A percentile compares a stretch with the other conserved stretches of the same genome.
These are phyloP conservation scores for Cladosporium colombiae DNA, from an alignment of 2,329 filamentous ascomycete genomes.

Conservation along the genomic window DNA sequence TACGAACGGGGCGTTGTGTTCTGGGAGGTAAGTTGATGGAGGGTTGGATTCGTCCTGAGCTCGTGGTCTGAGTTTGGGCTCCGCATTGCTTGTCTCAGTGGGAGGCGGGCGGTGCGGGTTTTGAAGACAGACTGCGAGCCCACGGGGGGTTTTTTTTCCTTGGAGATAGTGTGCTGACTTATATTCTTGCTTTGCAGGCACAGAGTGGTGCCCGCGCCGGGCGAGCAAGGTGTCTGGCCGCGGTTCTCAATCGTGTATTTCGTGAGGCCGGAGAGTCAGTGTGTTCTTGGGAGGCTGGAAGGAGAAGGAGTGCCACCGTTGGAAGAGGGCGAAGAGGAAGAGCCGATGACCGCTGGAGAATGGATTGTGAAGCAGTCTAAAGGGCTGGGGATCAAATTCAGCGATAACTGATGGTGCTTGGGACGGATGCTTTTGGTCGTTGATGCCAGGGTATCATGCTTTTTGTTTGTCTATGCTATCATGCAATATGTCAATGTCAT, in stretches of 20 bases:
- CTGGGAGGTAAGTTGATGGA: conserved; percentile 28
- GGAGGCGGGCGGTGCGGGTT: not conserved
- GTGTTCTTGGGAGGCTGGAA: conserved; percentile 44
- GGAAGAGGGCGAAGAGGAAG: conserved; percentile 36
- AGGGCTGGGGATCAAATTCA: conserved; percentile 32
- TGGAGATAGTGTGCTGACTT: not conserved
- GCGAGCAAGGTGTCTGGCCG: conserved; percentile 47
- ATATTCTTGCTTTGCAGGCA: conserved; percentile 38
- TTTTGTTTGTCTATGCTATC: conserved; percentile 10
- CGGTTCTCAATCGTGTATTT: conserved; percentile 60
- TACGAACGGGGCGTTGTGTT: conserved; percentile 45
- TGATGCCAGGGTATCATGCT: conserved; percentile 18
- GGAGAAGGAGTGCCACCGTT: conserved; percentile 31
- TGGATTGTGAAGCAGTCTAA: conserved; percentile 45
- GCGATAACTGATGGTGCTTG: conserved; percentile 12
- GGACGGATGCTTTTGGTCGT: not conserved
- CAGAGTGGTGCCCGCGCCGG: conserved; percentile 53
- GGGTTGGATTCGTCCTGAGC: not conserved
- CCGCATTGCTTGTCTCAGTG: not conserved
- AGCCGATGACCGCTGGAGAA: conserved; percentile 42
- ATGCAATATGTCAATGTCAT: conserved; percentile 4
- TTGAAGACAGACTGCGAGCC: not conserved
- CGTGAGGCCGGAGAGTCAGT: conserved; percentile 52
- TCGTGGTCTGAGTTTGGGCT: not conserved
- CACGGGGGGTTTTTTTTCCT: no score